Base-by-base conservation (phyloP, 108 stramenopile species). In the Cyclotella cryptica region DNA sequence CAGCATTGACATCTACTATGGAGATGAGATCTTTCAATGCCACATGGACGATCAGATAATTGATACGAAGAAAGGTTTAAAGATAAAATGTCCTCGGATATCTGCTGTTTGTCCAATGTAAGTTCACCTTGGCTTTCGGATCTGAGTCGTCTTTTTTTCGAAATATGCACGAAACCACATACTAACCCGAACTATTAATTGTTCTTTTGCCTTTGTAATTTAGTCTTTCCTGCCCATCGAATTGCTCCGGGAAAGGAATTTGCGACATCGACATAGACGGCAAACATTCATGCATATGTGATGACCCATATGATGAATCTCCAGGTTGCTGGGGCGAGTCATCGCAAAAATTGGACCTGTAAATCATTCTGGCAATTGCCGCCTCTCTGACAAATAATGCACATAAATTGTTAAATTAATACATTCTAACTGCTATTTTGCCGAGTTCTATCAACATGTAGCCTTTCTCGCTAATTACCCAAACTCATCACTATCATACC, bases 231-330 rank as follows among this genome's bases (percentile, higher is more conserved):
- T 79, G 78, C 24, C 78, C 78, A 26, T 79, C 78, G 14, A 79
- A 72, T 66, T 79, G 78, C 49, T 72, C 78, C 39, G 78, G 65
- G 11, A 71, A 46, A 49, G 78, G 78, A 59, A 71, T 79, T 19
- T 79, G 78, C n/a, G 78, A 79, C 35, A 70, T 59, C 52, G 78
- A 66, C 53, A 71, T 71, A 60, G 66, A 79, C 12, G 78, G 78
- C n/a, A 72, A 72, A 17, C 71, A 72, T 53, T 54, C 71, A 0
- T 79, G 78, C 21, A 79, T 79, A 18, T 79, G 78, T 66, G 78
- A 79, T 27, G 71, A 79, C 66, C 78, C 78, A 24, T 79, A 72
- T 57, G 78, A 79, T 66, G 42, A 66, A 18, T 57, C 78, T 10
- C 78, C 71, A 19, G 78, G 78, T 6, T 79, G 78, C 47, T 79